Evolutionary conservation across 1,284 basidiomycete genomes (phyloP), one percentile per base, ranked within the genome.

Genomic region (Anthracocystis panici-leucophaei): DNA sequence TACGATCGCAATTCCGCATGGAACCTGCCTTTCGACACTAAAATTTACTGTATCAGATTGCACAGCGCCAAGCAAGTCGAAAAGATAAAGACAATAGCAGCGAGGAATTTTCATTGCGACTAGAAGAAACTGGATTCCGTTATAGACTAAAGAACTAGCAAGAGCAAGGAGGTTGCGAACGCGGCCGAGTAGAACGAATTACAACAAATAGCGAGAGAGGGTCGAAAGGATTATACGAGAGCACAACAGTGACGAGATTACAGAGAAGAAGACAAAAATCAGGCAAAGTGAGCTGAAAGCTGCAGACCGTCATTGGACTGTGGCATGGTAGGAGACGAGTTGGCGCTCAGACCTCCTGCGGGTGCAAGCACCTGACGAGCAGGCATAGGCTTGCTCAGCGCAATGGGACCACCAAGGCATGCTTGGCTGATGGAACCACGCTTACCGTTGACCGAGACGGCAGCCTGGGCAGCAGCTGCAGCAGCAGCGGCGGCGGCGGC

Each of bases 401-500:
- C 65, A 38, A 78, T 75, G 5, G 76, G 76, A 0, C 76, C 76
- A 23, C 72, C 76, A 8, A 78, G 63, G 29, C 65, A 61, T 4
- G 59, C 50, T 42, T 71, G 64, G 46, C 63, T 63, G 29, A 75
- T 44, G 4, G 58, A 60, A 7, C 62, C 68, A 14, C 72, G 61
- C 46, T 75, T 70, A 18, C 65, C 63, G 18, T 50, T 57, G 14
- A 70, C 53, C 10, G 66, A 56, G 4, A 65, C 65, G n/a, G 76
- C 77, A 18, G 72, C 76, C 41, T 66, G 61, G 9, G 72, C 72
- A 14, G 74, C 76, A 12, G 78, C 80, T 0, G 72, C 74, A 0
- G 71, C 72, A 2, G 76, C 70, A 2, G 77, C 79, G 5, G 78
- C 74, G 0, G 77, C 72, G 1, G 81, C 81, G 9, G 80, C 82